A percentile compares a stretch with the other conserved stretches of the same genome.
phyloP scores from a whole-genome alignment of 345 rosid species.

The Gynandropsis gynandra region DNA sequence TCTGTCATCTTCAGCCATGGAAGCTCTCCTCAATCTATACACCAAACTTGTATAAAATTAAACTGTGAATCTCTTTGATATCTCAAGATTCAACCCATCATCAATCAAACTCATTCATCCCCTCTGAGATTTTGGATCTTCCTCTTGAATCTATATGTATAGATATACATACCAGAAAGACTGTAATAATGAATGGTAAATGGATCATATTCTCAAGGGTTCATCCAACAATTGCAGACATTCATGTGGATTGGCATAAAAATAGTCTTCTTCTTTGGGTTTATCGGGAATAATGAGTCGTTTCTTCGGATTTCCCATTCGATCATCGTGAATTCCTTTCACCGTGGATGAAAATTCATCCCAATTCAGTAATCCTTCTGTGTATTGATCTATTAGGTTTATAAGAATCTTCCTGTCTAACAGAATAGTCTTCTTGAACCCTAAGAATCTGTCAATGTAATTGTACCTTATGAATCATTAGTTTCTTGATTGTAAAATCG shows the following conservation, averaged over 20 bases:
- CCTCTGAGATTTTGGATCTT: neutral
- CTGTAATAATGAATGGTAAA: too few relatives aligned
- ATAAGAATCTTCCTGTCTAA: conserved; percentile 72
- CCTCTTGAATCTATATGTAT: too few relatives aligned
- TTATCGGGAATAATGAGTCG: conserved; percentile 56
- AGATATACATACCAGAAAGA: too few relatives aligned
- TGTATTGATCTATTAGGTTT: conserved; percentile 57
- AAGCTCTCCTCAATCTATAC: conserved; percentile 20
- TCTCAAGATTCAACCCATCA: too few relatives aligned
- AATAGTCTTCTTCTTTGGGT: conserved; percentile 95
- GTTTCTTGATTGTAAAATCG: too few relatives aligned
- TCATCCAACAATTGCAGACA: conserved; percentile 77
- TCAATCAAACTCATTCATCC: too few relatives aligned
- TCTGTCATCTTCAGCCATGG: conserved; percentile 24
- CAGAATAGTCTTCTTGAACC: conserved; percentile 77
- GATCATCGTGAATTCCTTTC: conserved; percentile 59
- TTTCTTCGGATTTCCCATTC: conserved; percentile 67
- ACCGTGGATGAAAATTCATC: conserved; percentile 65
- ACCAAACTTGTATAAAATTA: conserved; percentile 17
- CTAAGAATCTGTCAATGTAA: conserved; percentile 57
- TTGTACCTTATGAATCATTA: too few relatives aligned
- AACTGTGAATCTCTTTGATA: conserved; percentile 17
- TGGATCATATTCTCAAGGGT: conserved; percentile 27
- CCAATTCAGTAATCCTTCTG: conserved; percentile 60
- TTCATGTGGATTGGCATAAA: conserved; percentile 90